Conservation (phyloP, 129 eudicot species). For the Artemisia argyi region DNA sequence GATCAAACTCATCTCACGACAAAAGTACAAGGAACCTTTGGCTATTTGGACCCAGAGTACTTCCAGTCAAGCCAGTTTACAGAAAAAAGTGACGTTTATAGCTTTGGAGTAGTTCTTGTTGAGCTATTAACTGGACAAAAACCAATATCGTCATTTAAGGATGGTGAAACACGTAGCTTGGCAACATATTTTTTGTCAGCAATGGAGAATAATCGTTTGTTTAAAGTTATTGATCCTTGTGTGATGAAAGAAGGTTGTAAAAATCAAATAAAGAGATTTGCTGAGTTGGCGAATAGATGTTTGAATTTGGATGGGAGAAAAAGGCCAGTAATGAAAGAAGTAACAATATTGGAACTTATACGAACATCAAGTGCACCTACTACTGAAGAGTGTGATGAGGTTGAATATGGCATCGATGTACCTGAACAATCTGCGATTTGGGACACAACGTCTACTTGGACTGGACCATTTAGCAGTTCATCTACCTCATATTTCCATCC, state of each 20-base stretch:
- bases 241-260: slow-evolving; percentile 13
- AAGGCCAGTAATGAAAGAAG: slow-evolving; percentile 35
- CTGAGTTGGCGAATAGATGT: slow-evolving; percentile 27
- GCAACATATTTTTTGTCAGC: slow-evolving; percentile 19
- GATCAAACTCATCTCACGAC: slow-evolving; percentile 37
- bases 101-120: slow-evolving; percentile 37
- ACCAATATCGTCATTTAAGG: slow-evolving; percentile 3
- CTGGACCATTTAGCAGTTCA: no score
- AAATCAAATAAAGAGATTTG: slow-evolving; percentile 25
- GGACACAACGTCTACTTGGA: no score
- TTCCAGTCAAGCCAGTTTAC: no score
- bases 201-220: slow-evolving; percentile 24
- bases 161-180: slow-evolving; percentile 24
- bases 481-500: no score
- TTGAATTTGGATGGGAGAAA: slow-evolving; percentile 31
- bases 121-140: slow-evolving; percentile 34
- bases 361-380: slow-evolving; percentile 8
- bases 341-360: slow-evolving; percentile 28
- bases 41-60: slow-evolving; percentile 31
- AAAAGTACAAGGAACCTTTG: slow-evolving; percentile 29
- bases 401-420: no score
- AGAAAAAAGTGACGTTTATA: slow-evolving; percentile 14
- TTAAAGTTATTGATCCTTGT: slow-evolving; percentile 19
- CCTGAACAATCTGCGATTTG: no score
- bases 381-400: no score